Conservation (phyloP, 495 filamentous ascomycete species). For the Aspergillus mulundensis region DNA sequence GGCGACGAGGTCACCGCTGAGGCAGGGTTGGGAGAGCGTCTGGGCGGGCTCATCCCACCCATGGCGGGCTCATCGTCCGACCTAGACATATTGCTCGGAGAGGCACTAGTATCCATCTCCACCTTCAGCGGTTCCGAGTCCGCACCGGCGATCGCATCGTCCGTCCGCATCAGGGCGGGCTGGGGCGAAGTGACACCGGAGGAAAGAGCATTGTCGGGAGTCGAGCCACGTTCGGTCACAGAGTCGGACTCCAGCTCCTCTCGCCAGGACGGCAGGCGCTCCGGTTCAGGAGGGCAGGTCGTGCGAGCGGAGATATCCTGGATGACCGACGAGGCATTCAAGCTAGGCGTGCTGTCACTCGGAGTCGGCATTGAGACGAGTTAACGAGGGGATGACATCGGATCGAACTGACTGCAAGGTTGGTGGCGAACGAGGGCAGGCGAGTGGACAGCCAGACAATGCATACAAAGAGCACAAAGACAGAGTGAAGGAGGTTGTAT, state of each 20-base stretch:
- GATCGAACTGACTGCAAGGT: constrained; percentile 21
- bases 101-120: constrained; percentile 18
- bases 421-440: constrained; percentile 9
- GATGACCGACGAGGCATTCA: constrained; percentile 43
- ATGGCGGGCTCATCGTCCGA: constrained; percentile 35
- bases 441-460: constrained; percentile 7
- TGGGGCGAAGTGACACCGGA: constrained; percentile 24
- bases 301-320: constrained; percentile 47
- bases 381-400: constrained; percentile 41
- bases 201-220: constrained; percentile 29
- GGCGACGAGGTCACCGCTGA: constrained; percentile 27
- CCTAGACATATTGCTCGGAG: constrained; percentile 24
- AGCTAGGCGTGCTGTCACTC: constrained; percentile 43
- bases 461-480: constrained; percentile 9
- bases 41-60: constrained; percentile 33
- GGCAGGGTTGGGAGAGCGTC: constrained; percentile 25
- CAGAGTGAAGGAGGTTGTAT: constrained; percentile 5
- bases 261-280: constrained; percentile 41
- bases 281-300: constrained; percentile 56
- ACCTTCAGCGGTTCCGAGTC: constrained; percentile 27
- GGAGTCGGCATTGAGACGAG: constrained; percentile 57
- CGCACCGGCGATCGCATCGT: constrained; percentile 30
- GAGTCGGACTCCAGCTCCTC: constrained; percentile 28
- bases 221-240: constrained; percentile 20
- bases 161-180: constrained; percentile 30